Conservation (phyloP, 2,329 filamentous ascomycete genomes). For the Calonectria naviculata region DNA sequence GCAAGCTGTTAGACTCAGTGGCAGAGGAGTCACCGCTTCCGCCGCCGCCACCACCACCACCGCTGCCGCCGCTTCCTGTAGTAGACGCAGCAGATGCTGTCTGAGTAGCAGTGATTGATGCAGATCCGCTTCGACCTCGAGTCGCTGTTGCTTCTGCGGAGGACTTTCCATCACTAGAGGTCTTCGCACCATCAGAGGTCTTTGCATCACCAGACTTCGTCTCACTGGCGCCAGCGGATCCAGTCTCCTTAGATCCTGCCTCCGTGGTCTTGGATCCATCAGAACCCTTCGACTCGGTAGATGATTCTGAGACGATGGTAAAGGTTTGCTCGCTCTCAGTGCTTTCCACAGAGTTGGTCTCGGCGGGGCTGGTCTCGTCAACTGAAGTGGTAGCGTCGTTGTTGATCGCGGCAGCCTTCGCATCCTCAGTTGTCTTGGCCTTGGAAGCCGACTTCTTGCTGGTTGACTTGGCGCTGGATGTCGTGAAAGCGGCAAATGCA, state of each 20-base stretch:
- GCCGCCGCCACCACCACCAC: background rate
- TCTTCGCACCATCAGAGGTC: background rate
- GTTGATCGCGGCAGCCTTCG: background rate
- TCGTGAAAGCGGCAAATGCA: conserved; percentile 4
- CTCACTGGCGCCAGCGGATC: background rate
- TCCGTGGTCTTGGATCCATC: background rate
- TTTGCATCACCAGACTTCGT: background rate
- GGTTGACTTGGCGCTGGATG: background rate
- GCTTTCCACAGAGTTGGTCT: background rate
- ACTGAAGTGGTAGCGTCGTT: background rate
- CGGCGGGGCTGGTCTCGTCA: background rate
- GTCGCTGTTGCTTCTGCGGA: background rate
- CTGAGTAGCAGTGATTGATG: background rate
- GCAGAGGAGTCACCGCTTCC: background rate
- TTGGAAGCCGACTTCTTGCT: background rate
- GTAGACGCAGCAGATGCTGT: background rate
- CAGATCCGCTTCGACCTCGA: background rate
- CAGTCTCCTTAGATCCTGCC: background rate
- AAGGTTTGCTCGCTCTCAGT: background rate
- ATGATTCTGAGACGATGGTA: background rate
- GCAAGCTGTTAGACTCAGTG: conserved; percentile 19
- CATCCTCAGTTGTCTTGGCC: background rate
- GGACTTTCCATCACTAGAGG: background rate
- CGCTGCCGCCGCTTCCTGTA: background rate
- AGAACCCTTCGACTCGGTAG: background rate